Conservation (phyloP, 2,329 filamentous ascomycete species). For the Pseudogymnoascus sp. region DNA sequence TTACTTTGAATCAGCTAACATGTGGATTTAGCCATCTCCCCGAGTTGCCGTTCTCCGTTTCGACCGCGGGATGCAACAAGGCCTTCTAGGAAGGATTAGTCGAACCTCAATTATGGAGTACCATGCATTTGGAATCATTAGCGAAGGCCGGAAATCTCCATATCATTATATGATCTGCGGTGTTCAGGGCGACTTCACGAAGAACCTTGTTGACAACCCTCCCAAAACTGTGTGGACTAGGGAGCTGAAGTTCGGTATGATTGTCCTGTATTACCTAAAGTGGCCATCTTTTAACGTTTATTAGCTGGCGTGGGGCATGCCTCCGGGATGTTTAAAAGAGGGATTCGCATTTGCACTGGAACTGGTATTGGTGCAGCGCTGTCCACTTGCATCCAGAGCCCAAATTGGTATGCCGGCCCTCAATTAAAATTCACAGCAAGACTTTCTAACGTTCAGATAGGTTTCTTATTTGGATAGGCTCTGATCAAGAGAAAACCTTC, state of each 20-base stretch:
- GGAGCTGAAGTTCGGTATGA: constrained; percentile 34
- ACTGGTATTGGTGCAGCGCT: constrained; percentile 35
- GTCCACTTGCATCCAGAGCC: constrained; percentile 35
- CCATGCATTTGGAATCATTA: constrained; percentile 36
- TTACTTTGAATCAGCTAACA: constrained; percentile 16
- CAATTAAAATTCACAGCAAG: not conserved
- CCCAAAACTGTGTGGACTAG: constrained; percentile 34
- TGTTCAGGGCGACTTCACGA: constrained; percentile 36
- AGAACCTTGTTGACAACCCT: constrained; percentile 31
- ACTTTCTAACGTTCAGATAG: constrained; percentile 18
- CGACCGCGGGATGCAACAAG: constrained; percentile 35
- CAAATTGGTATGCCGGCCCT: constrained; percentile 27
- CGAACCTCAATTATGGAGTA: constrained; percentile 37
- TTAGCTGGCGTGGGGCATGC: constrained; percentile 35
- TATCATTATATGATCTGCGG: constrained; percentile 37
- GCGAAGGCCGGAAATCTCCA: constrained; percentile 30
- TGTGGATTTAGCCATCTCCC: constrained; percentile 30
- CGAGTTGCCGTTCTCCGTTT: constrained; percentile 34
- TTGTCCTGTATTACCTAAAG: not conserved
- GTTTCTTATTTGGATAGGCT: constrained; percentile 38
- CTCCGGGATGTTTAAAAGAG: constrained; percentile 36
- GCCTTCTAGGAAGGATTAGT: constrained; percentile 35
- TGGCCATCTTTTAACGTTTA: constrained; percentile 14
- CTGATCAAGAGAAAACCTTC: constrained; percentile 35
- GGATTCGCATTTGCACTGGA: constrained; percentile 35